A percentile compares a stretch with the other conserved stretches of the same genome.
Evolutionary conservation across 192 early-diverging fungal species (phyloP).

Genomic region (Coemansia sp.): DNA sequence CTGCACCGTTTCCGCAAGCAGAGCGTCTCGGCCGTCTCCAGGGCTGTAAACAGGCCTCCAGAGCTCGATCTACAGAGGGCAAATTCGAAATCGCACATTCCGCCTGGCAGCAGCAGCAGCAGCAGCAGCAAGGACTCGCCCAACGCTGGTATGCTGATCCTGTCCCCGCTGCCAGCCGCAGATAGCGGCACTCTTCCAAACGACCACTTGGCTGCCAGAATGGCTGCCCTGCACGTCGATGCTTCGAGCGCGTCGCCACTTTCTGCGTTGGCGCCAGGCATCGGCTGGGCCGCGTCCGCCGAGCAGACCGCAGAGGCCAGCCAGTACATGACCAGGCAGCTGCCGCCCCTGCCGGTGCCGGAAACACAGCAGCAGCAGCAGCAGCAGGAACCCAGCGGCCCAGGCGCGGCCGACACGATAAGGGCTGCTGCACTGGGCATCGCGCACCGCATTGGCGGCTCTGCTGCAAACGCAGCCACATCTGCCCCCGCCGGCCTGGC

Average conservation of each 20-base stretch:
- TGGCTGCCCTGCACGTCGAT: not conserved
- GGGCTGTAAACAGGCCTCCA: not conserved
- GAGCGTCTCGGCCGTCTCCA: too few species aligned
- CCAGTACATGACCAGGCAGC: slow-evolving; percentile 19
- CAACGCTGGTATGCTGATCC: not conserved
- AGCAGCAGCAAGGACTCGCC: not conserved
- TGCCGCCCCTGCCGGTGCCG: slow-evolving; percentile 18
- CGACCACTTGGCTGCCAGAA: not conserved
- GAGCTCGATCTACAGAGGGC: slow-evolving; percentile 1
- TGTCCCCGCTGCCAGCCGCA: not conserved
- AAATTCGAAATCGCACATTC: slow-evolving; percentile 5
- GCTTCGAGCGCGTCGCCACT: not conserved
- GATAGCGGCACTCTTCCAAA: not conserved
- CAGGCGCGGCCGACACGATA: slow-evolving; percentile 2
- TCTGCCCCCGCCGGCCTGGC: not conserved
- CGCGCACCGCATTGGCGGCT: slow-evolving; percentile 12
- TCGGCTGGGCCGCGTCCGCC: not conserved
- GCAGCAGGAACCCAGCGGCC: not conserved
- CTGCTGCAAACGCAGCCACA: not conserved
- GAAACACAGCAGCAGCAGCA: not conserved
- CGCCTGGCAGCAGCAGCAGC: not conserved
- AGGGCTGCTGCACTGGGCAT: slow-evolving; percentile 12
- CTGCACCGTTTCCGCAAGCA: too few species aligned
- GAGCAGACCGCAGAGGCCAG: slow-evolving; percentile 6
- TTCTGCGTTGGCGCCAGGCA: not conserved